Evolutionary conservation across 1,139 yeast genomes (phyloP), one percentile per base, ranked within the genome.

Genomic region (Pichia sp.): DNA sequence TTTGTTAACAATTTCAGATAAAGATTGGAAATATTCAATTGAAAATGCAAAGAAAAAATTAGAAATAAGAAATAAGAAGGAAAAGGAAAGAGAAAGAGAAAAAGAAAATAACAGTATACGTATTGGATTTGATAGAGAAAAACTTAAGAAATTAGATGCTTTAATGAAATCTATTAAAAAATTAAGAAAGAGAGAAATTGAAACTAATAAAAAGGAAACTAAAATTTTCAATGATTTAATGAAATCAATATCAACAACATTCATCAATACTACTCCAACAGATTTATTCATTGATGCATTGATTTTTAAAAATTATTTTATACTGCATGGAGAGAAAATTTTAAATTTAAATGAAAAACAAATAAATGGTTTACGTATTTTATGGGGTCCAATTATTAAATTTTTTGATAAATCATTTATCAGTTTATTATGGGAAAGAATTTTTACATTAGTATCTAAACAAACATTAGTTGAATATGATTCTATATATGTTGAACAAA

Each of bases 121-220:
- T 16, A 16, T 16, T 16, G 16, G 16, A 16, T 16, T 16, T 16
- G 16, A 16, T 16, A 16, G 16, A 30, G 49, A 20, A 28, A 10
- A 34, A 11, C 12, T 45, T 1, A 42, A 45, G 12, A 20, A 39
- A 5, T 6, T 49, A 20, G 50, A 56, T 41, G 10, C 59, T 54
- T 46, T 26, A 16, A 57, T 65, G 48, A 70, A 65, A 55, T 51
- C 51, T 1, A 67, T 59, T 52, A 70, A 64, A 52, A 63, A 59
- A 49, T 58, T 76, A 22, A 62, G 85, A 33, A 74, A 80, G 51
- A 65, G 65, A 22, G 71, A 45, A 23, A 33, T 48, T 4, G 40
- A 45, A 24, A 39, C 32, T 26, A 40, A 37, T 6, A 35, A 28
- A 20, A 26, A 40, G 3, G 26, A 16, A 2, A 12, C 22, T 22